phyloP scores from a whole-genome alignment of 148 eudicot species.

The Selenicereus undatus region DNA sequence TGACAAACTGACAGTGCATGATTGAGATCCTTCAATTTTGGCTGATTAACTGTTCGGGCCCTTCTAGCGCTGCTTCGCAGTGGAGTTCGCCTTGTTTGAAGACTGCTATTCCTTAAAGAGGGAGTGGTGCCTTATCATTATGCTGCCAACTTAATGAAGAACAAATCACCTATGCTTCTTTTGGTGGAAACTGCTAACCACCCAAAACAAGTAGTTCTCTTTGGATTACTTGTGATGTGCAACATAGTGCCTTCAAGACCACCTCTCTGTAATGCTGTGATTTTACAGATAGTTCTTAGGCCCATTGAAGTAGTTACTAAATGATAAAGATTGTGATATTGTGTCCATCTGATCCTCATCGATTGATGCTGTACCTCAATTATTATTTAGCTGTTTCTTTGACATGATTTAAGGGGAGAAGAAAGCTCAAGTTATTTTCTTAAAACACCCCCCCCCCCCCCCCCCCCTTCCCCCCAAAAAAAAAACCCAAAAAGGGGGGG shows the following conservation, averaged over 20 bases:
- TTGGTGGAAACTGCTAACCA: background rate
- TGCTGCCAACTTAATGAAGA: background rate
- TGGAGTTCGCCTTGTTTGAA: background rate
- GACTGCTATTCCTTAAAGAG: background rate
- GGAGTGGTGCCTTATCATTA: background rate
- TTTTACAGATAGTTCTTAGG: background rate
- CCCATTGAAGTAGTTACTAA: background rate
- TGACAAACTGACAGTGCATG: background rate
- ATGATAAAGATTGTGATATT: background rate
- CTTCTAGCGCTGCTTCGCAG: background rate
- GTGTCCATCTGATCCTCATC: background rate
- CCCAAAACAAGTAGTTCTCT: background rate
- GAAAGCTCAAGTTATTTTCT: background rate
- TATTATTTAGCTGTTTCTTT: too few relatives aligned
- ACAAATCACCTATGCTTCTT: background rate
- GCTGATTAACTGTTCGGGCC: background rate
- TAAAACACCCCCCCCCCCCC: too few relatives aligned
- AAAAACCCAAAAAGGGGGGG: too few relatives aligned
- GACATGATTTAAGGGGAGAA: too few relatives aligned
- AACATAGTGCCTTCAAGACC: background rate
- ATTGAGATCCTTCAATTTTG: background rate
- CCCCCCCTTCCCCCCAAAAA: too few relatives aligned
- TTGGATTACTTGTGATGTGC: background rate
- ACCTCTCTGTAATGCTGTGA: background rate
- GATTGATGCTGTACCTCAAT: too few relatives aligned